Evolutionary conservation across 2,329 filamentous ascomycete species (phyloP), one percentile per base, ranked within the genome.

Genomic region (Hymenoscyphus occultus): DNA sequence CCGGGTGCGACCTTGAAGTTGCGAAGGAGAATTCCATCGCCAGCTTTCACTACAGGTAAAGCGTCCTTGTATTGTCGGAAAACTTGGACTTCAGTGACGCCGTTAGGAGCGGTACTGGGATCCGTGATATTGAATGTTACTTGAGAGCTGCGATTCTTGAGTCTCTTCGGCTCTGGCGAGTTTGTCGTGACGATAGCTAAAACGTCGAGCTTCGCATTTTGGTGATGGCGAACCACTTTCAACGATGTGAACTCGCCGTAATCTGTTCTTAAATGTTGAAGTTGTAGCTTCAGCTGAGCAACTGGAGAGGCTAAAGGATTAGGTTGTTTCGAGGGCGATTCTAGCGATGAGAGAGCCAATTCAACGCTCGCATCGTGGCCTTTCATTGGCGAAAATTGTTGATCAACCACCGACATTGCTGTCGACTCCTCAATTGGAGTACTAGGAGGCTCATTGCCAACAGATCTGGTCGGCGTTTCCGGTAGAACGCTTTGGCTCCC

Each of bases 71-170:
- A 84, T 12, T 84, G 82, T 14, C 86, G 81, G 75, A 84, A 87
- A 16, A 89, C 75, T 69, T 84, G 81, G 32, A 86, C 84, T 71
- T 87, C 81, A 13, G 78, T 78, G 1, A 86, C 81, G 14, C 76
- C 74, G 10, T 77, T 75, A 1, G 84, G 83, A 3, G 81, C 82
- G 22, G 81, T 78, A 1, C 83, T 83, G 32, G 84, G 80, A 70
- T 89, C 86, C 0, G 82, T 84, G 13, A 87, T 76, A 51, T 80
- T 82, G 68, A 89, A 83, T 16, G 82, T 81, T 70, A 87, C 81
- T 75, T 84, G 82, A 75, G 83, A 88, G 71, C 88, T 84, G 28
- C 85, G 79, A 65, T 80, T 77, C 71, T 86, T 87, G 32, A 84
- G 83, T 45, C 86, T 81, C 64, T 80, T 77, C 6, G 86, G 81